Evolutionary conservation across 148 eudicot species (phyloP).

Genomic region (Heliosperma pusillum): DNA sequence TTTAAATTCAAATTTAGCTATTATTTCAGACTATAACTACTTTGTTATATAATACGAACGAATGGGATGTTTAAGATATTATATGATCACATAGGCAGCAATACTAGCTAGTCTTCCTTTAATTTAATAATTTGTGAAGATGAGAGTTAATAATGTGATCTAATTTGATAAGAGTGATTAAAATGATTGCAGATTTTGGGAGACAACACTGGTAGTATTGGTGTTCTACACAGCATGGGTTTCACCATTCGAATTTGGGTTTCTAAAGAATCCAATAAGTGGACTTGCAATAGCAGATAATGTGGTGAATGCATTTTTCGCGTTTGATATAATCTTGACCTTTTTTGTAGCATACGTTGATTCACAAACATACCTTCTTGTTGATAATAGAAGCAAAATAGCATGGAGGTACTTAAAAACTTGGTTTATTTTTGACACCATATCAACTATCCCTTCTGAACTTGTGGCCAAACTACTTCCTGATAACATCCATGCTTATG

Average conservation of each 20-base stretch:
- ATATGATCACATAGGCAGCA: too few species aligned
- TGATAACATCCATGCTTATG: slow-evolving; percentile 37
- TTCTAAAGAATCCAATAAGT: slow-evolving; percentile 31
- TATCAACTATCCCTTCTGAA: slow-evolving; percentile 70
- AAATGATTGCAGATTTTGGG: slow-evolving; percentile 52
- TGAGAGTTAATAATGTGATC: too few species aligned
- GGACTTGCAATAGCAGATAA: slow-evolving; percentile 51
- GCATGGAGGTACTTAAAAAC: slow-evolving; percentile 56
- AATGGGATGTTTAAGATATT: too few species aligned
- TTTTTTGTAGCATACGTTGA: slow-evolving; percentile 79
- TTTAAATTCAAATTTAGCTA: too few species aligned
- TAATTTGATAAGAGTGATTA: too few species aligned
- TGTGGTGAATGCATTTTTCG: slow-evolving; percentile 57
- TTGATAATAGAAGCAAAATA: slow-evolving; percentile 53
- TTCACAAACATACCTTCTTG: slow-evolving; percentile 55
- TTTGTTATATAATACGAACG: too few species aligned
- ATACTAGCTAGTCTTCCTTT: too few species aligned
- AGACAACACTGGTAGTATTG: slow-evolving; percentile 35
- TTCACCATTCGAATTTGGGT: slow-evolving; percentile 61
- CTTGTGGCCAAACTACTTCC: slow-evolving; percentile 44
- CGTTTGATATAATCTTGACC: slow-evolving; percentile 56
- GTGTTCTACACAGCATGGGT: slow-evolving; percentile 78
- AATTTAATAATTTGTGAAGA: too few species aligned
- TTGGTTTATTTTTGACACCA: slow-evolving; percentile 59
- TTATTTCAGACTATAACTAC: too few species aligned